Conservation (phyloP, 164 flowering plant species). For the Warburgia ugandensis region DNA sequence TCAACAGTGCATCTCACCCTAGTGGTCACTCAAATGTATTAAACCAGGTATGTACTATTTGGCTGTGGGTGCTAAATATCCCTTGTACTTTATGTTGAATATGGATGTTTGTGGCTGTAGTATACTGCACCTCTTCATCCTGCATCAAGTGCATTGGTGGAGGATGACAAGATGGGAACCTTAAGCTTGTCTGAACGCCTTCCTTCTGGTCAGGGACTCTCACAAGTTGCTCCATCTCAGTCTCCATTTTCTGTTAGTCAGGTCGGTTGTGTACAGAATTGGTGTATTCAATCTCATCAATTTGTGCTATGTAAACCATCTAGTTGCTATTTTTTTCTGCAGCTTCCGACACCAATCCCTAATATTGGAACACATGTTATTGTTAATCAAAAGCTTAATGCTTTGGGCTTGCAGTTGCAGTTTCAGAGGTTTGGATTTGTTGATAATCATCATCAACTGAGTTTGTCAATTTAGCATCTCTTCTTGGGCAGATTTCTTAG, state of each 20-base stretch:
- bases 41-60: constrained; percentile 46
- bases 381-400: constrained; percentile 65
- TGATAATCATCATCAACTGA: too few species aligned
- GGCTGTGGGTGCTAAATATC: background rate
- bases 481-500: background rate
- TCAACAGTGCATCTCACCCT: constrained; percentile 48
- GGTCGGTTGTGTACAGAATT: constrained; percentile 25
- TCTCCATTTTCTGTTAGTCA: constrained; percentile 57
- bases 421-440: constrained; percentile 69
- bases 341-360: constrained; percentile 66
- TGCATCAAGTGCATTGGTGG: constrained; percentile 45
- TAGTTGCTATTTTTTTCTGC: constrained; percentile 18
- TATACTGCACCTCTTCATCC: constrained; percentile 64
- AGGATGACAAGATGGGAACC: constrained; percentile 76
- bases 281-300: background rate
- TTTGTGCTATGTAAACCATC: background rate
- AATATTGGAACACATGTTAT: constrained; percentile 72
- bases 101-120: constrained; percentile 25
- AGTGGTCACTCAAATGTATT: constrained; percentile 48
- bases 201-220: constrained; percentile 65
- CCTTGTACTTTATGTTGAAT: background rate
- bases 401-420: constrained; percentile 60
- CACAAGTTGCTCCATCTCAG: constrained; percentile 56
- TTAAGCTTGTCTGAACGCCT: constrained; percentile 69
- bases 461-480: background rate